Conservation (phyloP, 768 basidiomycete species). For the Mycena pura region DNA sequence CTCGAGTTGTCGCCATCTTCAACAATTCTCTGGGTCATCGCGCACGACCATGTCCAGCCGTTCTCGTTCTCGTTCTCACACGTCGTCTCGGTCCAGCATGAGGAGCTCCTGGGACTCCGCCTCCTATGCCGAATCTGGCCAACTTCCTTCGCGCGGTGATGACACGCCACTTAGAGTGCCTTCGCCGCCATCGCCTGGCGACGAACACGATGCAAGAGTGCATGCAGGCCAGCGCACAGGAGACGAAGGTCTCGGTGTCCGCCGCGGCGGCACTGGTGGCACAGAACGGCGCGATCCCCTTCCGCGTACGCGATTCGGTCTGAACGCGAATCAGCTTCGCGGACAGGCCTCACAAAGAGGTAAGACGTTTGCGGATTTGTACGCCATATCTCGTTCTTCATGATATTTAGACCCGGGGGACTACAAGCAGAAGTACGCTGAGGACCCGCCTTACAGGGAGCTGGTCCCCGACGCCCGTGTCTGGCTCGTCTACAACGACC, state of each 20-base stretch:
- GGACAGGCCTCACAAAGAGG: background rate
- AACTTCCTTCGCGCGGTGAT: background rate
- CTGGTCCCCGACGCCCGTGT: slow-evolving; percentile 22
- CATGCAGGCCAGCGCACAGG: background rate
- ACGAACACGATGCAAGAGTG: background rate
- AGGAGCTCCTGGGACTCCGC: background rate
- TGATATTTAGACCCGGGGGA: background rate
- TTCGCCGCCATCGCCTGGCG: background rate
- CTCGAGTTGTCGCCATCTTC: too few relatives aligned
- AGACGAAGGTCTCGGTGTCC: background rate
- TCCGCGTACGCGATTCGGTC: background rate
- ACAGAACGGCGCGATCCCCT: background rate
- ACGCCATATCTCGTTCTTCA: background rate
- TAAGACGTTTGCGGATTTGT: background rate
- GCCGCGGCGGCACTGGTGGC: background rate
- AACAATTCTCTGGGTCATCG: background rate
- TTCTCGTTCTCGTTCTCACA: background rate
- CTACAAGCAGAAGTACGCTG: slow-evolving; percentile 18
- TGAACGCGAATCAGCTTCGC: background rate
- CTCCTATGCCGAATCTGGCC: background rate
- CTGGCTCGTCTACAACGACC: slow-evolving; percentile 24
- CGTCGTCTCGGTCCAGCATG: background rate
- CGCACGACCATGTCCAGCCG: background rate
- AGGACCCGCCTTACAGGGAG: slow-evolving; percentile 19
- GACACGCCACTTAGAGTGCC: background rate